Percentiles rank a stretch among this genome's conserved stretches.
Conservation (phyloP, 345 rosid genomes). For the Rhodamnia rubescens region DNA sequence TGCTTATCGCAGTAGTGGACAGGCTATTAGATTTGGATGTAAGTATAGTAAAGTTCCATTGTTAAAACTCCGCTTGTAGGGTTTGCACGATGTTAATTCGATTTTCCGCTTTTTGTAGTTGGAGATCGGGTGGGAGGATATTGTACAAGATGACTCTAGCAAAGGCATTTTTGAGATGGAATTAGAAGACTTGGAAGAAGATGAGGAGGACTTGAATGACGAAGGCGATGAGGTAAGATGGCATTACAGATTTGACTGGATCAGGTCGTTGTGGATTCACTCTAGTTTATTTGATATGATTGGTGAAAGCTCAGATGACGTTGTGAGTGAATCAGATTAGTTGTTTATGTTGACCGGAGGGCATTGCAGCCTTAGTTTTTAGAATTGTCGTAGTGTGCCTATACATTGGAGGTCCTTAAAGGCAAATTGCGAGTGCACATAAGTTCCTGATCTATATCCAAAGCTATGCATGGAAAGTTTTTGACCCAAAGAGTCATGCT, state of each 20-base stretch:
- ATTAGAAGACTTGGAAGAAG: slow-evolving; percentile 47
- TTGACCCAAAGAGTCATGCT: not conserved
- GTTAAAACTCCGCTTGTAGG: not conserved
- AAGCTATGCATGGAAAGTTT: not conserved
- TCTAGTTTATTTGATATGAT: not conserved
- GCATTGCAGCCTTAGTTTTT: not conserved
- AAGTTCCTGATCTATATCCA: not conserved
- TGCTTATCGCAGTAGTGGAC: slow-evolving; percentile 67
- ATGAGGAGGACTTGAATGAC: slow-evolving; percentile 16
- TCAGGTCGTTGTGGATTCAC: not conserved
- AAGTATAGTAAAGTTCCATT: slow-evolving; percentile 18
- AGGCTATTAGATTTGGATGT: slow-evolving; percentile 82
- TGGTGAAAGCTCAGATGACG: not conserved
- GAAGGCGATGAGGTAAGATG: slow-evolving; percentile 40
- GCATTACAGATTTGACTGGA: not conserved
- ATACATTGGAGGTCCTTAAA: not conserved
- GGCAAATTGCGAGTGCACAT: not conserved
- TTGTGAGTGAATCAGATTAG: not conserved
- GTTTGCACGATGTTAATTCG: not conserved
- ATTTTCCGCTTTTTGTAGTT: slow-evolving; percentile 19
- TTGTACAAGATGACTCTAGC: slow-evolving; percentile 46
- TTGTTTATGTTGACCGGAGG: not conserved
- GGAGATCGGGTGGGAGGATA: slow-evolving; percentile 78
- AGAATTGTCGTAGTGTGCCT: not conserved
- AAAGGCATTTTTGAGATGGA: slow-evolving; percentile 86